phyloP scores from a whole-genome alignment of 2,329 filamentous ascomycete species.

The Didymella glomerata region DNA sequence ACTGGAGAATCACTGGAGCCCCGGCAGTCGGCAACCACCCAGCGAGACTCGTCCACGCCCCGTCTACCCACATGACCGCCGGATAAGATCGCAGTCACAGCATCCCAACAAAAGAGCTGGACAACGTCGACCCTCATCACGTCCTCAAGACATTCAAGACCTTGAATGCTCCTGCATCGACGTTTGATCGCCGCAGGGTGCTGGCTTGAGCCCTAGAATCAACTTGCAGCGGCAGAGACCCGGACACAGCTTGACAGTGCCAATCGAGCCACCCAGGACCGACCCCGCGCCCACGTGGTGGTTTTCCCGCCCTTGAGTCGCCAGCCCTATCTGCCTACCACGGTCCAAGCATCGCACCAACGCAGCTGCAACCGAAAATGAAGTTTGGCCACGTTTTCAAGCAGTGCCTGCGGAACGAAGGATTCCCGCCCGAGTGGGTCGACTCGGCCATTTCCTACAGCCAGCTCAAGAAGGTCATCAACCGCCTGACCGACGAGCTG shows the following conservation, averaged over 20 bases:
- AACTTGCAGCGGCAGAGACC: constrained; percentile 5
- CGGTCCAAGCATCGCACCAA: constrained; percentile 11
- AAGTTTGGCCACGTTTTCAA: constrained; percentile 87
- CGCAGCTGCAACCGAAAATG: constrained; percentile 61
- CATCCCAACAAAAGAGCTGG: constrained; percentile 13
- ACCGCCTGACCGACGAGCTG: constrained; percentile 78
- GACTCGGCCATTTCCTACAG: constrained; percentile 82
- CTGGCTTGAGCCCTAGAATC: constrained; percentile 17
- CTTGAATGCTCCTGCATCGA: constrained; percentile 18
- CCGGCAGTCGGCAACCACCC: constrained; percentile 5
- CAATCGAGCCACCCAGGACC: constrained; percentile 15
- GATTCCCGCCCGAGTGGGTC: constrained; percentile 76
- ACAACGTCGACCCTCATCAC: not conserved
- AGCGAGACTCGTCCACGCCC: constrained; percentile 7
- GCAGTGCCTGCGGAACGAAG: constrained; percentile 72
- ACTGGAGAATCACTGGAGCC: constrained; percentile 14
- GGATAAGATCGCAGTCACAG: not conserved
- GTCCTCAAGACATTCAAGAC: not conserved
- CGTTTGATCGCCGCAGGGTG: constrained; percentile 21
- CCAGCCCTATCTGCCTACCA: constrained; percentile 31
- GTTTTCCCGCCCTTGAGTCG: constrained; percentile 32
- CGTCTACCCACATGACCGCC: constrained; percentile 19
- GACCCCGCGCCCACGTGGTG: constrained; percentile 42
- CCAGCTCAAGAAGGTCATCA: constrained; percentile 88
- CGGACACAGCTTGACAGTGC: constrained; percentile 12